Evolutionary conservation across 225 moss, liverwort and hornwort genomes (phyloP), one percentile per base, ranked within the genome.

Genomic region (Neckera pumila): DNA sequence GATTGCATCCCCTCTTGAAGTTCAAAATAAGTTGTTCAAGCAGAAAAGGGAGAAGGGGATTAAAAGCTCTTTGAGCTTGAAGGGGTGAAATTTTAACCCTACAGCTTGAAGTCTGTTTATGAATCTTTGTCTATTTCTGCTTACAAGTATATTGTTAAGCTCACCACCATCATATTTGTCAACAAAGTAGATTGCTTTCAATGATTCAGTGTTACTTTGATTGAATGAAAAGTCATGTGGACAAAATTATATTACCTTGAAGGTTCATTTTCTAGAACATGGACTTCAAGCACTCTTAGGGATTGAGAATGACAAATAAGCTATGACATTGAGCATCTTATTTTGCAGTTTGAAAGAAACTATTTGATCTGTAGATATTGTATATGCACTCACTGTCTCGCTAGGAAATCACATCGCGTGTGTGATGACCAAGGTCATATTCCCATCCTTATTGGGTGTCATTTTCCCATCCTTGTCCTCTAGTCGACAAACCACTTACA

Each of bases 351-450:
- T 14, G 40, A 40, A 40, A 70, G 26, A 26, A 70, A 70, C 40
- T 25, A 70, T 8, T 38, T n/a, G n/a, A n/a, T n/a, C n/a, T n/a
- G 10, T 66, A 36, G 21, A 25, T 14, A 25, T 40, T 40, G 40
- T 4, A 40, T 8, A 70, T 26, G 70, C 70, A 40, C 8, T 70
- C 25, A 26, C 3, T 40, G 25, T 40, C 8, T 71, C 71, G 16
- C 3, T 40, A 40, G 9, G 3, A 25, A 40, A 26, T 19, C 6
- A 5, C 71, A 72, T 7, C 0, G 1, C 0, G 9, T 42, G 25
- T 8, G 9, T 26, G 15, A n/a, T 67, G 67, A n/a, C 36, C 33
- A 36, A 19, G 18, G 66, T 11, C n/a, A n/a, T n/a, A n/a, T n/a
- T n/a, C n/a, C n/a, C n/a, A n/a, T n/a, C 40, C 25, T 40, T 23